Conservation (phyloP, 768 basidiomycete genomes). For the Boletus tomentosulus region DNA sequence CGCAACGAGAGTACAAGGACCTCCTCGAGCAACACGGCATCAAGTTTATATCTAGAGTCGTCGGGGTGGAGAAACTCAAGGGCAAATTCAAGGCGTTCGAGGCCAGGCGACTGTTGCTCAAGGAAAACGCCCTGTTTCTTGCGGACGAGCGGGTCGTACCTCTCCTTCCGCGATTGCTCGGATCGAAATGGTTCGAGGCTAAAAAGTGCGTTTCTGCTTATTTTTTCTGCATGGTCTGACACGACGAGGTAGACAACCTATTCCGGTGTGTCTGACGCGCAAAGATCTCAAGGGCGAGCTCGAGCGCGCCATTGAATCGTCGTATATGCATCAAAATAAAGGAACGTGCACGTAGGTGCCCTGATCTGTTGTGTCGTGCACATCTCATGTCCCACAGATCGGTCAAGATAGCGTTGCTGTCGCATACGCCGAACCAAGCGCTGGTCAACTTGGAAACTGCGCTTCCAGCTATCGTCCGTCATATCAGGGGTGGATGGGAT, state of each 20-base stretch:
- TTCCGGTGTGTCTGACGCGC: slow-evolving; percentile 84
- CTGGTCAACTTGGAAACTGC: slow-evolving; percentile 74
- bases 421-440: slow-evolving; percentile 70
- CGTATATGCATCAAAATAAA: slow-evolving; percentile 92
- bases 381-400: slow-evolving; percentile 45
- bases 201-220: slow-evolving; percentile 72
- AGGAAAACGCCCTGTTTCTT: slow-evolving; percentile 89
- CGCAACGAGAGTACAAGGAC: slow-evolving; percentile 95
- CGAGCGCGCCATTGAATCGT: slow-evolving; percentile 88
- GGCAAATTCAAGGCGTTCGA: slow-evolving; percentile 89
- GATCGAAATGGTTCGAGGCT: slow-evolving; percentile 87
- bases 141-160: slow-evolving; percentile 89
- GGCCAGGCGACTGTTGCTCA: slow-evolving; percentile 75
- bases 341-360: slow-evolving; percentile 85
- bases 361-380: not conserved
- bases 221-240: not conserved
- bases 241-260: slow-evolving; percentile 67
- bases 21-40: slow-evolving; percentile 73
- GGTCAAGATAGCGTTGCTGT: slow-evolving; percentile 74
- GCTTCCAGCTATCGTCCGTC: slow-evolving; percentile 66
- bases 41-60: slow-evolving; percentile 88
- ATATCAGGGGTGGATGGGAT: slow-evolving; percentile 80
- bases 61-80: slow-evolving; percentile 87
- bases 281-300: slow-evolving; percentile 92
- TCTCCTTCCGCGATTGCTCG: slow-evolving; percentile 82